These are phyloP conservation scores for Yamadazyma mexicana DNA, from an alignment of 1,139 yeast genomes.

Conservation along the genomic window DNA sequence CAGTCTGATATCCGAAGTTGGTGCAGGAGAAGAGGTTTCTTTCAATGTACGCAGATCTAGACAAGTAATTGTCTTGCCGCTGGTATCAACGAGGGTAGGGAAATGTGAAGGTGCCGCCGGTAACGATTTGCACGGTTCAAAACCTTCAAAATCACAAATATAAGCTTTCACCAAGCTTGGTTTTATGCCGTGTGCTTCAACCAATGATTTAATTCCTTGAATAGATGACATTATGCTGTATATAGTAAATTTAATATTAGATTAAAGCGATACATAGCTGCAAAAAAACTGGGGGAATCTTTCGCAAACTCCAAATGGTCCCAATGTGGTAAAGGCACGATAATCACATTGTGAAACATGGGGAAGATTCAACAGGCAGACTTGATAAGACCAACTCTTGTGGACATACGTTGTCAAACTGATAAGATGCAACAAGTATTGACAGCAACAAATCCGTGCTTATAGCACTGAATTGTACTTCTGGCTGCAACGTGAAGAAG, in stretches of 20 bases:
- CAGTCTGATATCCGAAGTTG: neutral
- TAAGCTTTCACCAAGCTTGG: neutral
- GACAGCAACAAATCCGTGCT: too few species aligned
- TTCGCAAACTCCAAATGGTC: too few species aligned
- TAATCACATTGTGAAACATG: too few species aligned
- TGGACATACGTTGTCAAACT: too few species aligned
- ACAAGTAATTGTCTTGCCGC: neutral
- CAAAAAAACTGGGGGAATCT: too few species aligned
- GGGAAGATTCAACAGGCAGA: too few species aligned
- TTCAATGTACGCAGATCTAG: neutral
- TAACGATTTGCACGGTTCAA: neutral
- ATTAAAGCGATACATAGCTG: neutral
- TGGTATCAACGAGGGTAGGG: neutral
- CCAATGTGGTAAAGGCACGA: too few species aligned
- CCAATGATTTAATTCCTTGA: neutral
- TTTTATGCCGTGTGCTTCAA: neutral
- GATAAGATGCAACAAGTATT: too few species aligned
- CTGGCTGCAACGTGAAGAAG: too few species aligned
- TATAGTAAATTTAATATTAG: neutral
- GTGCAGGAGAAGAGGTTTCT: neutral
- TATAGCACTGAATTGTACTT: too few species aligned
- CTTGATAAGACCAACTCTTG: too few species aligned
- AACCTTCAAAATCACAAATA: constrained; percentile 1
- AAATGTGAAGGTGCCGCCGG: neutral
- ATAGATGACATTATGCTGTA: neutral